Evolutionary conservation across 2,329 filamentous ascomycete species (phyloP).

Genomic region (Colletotrichum filicis): DNA sequence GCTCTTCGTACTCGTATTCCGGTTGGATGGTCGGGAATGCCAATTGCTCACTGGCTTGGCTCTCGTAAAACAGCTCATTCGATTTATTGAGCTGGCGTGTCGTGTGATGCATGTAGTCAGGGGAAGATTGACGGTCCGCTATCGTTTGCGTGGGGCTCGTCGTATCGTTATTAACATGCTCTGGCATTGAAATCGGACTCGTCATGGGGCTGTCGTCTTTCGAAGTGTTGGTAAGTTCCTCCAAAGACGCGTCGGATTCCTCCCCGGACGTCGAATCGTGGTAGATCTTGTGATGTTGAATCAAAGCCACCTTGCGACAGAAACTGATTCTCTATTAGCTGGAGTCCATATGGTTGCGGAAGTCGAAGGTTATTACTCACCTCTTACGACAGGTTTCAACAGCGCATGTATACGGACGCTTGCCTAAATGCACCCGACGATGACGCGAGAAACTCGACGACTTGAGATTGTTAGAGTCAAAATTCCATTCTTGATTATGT

Average conservation of each 20-base stretch:
- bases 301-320: not conserved
- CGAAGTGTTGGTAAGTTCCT: not conserved
- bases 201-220: not conserved
- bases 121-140: not conserved
- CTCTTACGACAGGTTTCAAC: not conserved
- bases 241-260: not conserved
- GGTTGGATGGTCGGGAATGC: not conserved
- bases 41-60: not conserved
- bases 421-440: not conserved
- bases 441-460: not conserved
- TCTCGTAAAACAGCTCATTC: not conserved
- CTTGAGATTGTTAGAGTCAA: not conserved
- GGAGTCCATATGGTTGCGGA: not conserved
- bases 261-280: not conserved
- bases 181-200: not conserved
- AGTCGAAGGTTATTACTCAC: not conserved
- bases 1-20: not conserved
- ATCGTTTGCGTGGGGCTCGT: not conserved
- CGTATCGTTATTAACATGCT: not conserved
- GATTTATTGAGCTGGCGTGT: not conserved
- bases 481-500: not conserved
- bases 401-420: not conserved
- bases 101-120: not conserved
- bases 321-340: not conserved
- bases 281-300: not conserved